phyloP scores from a whole-genome alignment of 2,329 filamentous ascomycete genomes.

The Calonectria hongkongensis region DNA sequence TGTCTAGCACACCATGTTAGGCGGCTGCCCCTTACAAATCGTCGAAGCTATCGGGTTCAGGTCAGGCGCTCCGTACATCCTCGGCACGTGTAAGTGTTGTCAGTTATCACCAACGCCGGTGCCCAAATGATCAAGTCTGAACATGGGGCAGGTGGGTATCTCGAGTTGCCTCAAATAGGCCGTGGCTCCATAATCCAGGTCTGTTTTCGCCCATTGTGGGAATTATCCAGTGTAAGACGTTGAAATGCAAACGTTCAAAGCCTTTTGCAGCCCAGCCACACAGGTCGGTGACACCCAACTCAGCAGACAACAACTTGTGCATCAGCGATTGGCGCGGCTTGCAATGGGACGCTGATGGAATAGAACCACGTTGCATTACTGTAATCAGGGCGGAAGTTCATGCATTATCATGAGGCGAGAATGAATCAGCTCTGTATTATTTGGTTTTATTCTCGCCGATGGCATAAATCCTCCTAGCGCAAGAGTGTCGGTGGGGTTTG shows the following conservation, averaged over 20 bases:
- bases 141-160: neutral
- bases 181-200: neutral
- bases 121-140: neutral
- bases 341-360: neutral
- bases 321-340: slow-evolving; percentile 9
- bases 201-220: slow-evolving; percentile 4
- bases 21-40: neutral
- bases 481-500: neutral
- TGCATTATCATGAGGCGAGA: slow-evolving; percentile 8
- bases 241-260: neutral
- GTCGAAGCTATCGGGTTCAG: slow-evolving; percentile 5
- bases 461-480: slow-evolving; percentile 8
- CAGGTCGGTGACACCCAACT: slow-evolving; percentile 19
- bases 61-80: neutral
- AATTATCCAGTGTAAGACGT: slow-evolving; percentile 3
- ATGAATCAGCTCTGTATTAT: neutral
- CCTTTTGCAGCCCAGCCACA: slow-evolving; percentile 15
- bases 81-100: slow-evolving; percentile 18
- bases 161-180: neutral
- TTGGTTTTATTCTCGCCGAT: neutral
- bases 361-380: neutral
- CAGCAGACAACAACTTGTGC: slow-evolving; percentile 22
- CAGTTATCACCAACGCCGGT: neutral
- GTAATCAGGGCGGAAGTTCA: neutral
- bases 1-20: slow-evolving; percentile 1